Evolutionary conservation across 306 rosid species (phyloP).

Genomic region (Medicago ruthenica): DNA sequence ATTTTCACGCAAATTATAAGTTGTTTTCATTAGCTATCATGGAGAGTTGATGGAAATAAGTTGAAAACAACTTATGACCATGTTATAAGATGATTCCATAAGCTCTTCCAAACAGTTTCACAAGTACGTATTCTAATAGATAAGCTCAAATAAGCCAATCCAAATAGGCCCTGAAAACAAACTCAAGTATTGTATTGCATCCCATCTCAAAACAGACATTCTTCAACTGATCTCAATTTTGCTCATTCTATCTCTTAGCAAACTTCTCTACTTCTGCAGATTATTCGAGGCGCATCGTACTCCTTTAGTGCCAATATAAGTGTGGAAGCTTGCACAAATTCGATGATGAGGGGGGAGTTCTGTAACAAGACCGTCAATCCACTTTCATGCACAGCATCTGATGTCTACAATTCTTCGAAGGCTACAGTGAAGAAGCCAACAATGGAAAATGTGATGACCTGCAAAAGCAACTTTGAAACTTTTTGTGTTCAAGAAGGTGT

Average conservation of each 20-base stretch:
- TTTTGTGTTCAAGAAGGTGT: slow-evolving; percentile 69
- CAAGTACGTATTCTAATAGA: background rate
- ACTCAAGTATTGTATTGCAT: background rate
- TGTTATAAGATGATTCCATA: background rate
- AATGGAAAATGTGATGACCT: slow-evolving; percentile 51
- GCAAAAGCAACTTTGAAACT: slow-evolving; percentile 61
- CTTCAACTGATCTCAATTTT: slow-evolving; percentile 4
- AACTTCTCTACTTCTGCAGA: slow-evolving; percentile 57
- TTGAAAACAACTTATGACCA: background rate
- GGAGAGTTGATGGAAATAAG: background rate
- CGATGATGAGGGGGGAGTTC: slow-evolving; percentile 71
- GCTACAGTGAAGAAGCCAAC: slow-evolving; percentile 48
- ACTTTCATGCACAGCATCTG: slow-evolving; percentile 68
- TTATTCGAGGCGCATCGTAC: slow-evolving; percentile 70
- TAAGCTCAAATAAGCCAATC: background rate
- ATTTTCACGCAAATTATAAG: background rate
- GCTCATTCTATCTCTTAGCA: slow-evolving; percentile 16
- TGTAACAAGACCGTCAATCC: slow-evolving; percentile 84
- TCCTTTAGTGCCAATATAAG: slow-evolving; percentile 80
- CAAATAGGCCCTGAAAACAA: background rate
- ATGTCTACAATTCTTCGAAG: slow-evolving; percentile 44
- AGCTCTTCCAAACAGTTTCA: background rate
- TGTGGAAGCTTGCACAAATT: slow-evolving; percentile 79
- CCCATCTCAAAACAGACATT: background rate
- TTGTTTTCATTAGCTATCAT: background rate